These are phyloP conservation scores for Tolypocladium sp. DNA, from an alignment of 2,329 filamentous ascomycete species.

Conservation along the genomic window DNA sequence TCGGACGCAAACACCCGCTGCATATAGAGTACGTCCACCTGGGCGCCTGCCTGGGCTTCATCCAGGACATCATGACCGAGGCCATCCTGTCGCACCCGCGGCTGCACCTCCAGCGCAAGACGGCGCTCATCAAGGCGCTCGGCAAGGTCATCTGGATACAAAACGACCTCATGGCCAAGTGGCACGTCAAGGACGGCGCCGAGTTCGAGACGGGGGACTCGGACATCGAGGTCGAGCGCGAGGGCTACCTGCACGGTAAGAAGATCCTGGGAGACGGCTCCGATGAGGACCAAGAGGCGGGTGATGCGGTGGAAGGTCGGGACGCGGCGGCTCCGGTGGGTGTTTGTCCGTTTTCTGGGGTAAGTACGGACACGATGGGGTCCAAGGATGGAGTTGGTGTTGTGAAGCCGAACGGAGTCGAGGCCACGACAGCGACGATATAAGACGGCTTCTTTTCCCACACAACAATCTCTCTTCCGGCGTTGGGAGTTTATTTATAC, in stretches of 20 bases:
- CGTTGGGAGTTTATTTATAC: neutral
- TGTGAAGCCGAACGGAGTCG: neutral
- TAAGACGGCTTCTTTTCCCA: neutral
- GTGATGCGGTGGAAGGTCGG: neutral
- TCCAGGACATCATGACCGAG: constrained; percentile 70
- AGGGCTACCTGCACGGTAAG: constrained; percentile 57
- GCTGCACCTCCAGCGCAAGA: constrained; percentile 58
- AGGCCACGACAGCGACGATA: neutral
- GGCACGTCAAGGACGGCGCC: constrained; percentile 63
- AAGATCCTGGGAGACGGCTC: constrained; percentile 38
- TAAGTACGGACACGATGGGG: neutral
- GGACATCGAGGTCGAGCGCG: constrained; percentile 44
- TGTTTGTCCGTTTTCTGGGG: neutral
- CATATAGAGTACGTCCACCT: constrained; percentile 78
- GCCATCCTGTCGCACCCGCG: constrained; percentile 65
- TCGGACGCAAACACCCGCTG: constrained; percentile 60
- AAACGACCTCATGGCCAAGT: constrained; percentile 78
- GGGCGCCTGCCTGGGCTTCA: constrained; percentile 60
- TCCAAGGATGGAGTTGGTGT: neutral
- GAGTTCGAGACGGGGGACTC: constrained; percentile 42
- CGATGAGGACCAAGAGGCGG: neutral
- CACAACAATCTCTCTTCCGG: neutral
- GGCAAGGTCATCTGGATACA: constrained; percentile 83
- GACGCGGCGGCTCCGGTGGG: neutral
- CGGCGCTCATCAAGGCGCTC: constrained; percentile 64